Evolutionary conservation across 2,329 filamentous ascomycete species (phyloP).

Genomic region (Nigrospora osmanthi): DNA sequence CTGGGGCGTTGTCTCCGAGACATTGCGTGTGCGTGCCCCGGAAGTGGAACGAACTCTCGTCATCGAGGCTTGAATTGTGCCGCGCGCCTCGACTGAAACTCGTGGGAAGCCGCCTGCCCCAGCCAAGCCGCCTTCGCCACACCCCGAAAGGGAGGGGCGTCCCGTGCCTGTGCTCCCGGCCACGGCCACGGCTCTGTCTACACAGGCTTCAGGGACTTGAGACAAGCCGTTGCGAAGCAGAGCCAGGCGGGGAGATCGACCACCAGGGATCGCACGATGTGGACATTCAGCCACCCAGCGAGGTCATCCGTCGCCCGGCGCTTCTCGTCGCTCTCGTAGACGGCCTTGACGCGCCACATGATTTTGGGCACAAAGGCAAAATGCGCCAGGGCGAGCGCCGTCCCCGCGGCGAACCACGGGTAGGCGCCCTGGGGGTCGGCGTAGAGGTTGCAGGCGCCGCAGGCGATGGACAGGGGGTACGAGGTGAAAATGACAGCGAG

Average conservation of each 20-base stretch:
- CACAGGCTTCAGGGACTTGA: constrained; percentile 14
- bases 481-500: constrained; percentile 17
- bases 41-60: neutral
- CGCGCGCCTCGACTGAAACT: no score
- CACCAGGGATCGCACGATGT: constrained; percentile 15
- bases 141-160: no score
- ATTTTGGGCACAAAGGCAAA: constrained; percentile 22
- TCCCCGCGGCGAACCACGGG: constrained; percentile 21
- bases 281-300: constrained; percentile 19
- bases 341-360: constrained; percentile 17
- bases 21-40: no score
- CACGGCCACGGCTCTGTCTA: neutral
- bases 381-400: constrained; percentile 18
- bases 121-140: no score
- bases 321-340: constrained; percentile 13
- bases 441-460: constrained; percentile 17
- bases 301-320: constrained; percentile 13
- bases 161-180: no score
- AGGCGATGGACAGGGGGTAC: constrained; percentile 16
- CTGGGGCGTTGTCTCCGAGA: no score
- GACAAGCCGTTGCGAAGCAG: constrained; percentile 18
- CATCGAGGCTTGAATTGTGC: neutral
- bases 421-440: constrained; percentile 9
- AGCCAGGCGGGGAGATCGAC: constrained; percentile 22
- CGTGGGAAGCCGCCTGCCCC: no score